Conservation (phyloP, 2,329 filamentous ascomycete species). For the Botryotinia calthae region DNA sequence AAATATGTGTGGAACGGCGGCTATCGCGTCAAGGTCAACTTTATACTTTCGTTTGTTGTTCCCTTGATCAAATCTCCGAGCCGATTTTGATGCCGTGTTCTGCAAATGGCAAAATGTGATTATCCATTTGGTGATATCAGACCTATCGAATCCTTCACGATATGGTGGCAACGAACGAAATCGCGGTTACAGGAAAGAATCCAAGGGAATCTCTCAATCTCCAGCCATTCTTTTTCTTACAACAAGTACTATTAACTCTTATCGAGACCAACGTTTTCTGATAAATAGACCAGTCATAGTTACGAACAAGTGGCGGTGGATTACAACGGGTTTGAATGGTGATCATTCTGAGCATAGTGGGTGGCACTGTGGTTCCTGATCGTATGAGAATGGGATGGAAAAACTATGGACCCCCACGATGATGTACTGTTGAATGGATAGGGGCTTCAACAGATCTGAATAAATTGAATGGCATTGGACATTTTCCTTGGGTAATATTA, state of each 20-base stretch:
- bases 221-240: background rate
- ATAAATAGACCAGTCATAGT: background rate
- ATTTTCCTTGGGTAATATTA: constrained; percentile 5
- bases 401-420: constrained; percentile 16
- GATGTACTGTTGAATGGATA: constrained; percentile 15
- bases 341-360: constrained; percentile 6
- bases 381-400: constrained; percentile 18
- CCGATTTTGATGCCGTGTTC: constrained; percentile 5
- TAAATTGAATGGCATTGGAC: background rate
- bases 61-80: constrained; percentile 8
- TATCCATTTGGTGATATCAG: constrained; percentile 7
- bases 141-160: background rate
- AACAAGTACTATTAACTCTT: background rate
- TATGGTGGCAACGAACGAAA: background rate
- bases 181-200: background rate
- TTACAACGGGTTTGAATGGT: background rate
- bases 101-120: constrained; percentile 9
- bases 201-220: background rate
- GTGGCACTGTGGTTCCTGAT: constrained; percentile 9
- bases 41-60: background rate
- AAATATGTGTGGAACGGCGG: constrained; percentile 7
- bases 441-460: constrained; percentile 19
- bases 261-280: background rate
- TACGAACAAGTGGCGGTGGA: constrained; percentile 12
- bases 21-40: constrained; percentile 13